A percentile compares a stretch with the other conserved stretches of the same genome.
These are phyloP conservation scores for Termitomyces sp. DNA, from an alignment of 768 basidiomycete genomes.

Conservation along the genomic window DNA sequence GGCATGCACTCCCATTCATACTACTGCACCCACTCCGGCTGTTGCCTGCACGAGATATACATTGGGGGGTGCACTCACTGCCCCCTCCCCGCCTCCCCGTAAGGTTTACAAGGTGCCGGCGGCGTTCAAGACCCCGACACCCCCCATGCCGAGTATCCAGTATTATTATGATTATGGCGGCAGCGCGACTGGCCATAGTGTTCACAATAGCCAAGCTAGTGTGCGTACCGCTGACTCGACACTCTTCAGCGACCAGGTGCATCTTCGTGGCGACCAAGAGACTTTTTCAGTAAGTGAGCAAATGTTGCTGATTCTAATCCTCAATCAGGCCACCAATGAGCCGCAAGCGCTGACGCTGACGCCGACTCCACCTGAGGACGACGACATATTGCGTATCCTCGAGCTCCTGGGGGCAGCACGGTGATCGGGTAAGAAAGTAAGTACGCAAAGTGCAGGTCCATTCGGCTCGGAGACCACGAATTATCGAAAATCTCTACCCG, in stretches of 20 bases:
- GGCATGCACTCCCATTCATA: background rate
- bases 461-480: background rate
- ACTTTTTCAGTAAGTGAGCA: too few species aligned
- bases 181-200: too few species aligned
- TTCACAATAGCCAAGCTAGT: too few species aligned
- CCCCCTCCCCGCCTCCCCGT: background rate
- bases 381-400: too few species aligned
- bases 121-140: background rate
- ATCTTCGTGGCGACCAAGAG: too few species aligned
- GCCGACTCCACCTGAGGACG: background rate
- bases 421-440: too few species aligned
- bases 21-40: background rate
- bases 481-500: too few species aligned
- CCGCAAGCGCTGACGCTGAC: background rate
- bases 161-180: background rate
- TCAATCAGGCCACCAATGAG: too few species aligned
- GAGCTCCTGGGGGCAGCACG: too few species aligned
- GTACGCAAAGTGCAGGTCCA: background rate
- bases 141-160: background rate
- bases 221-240: too few species aligned
- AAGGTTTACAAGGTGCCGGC: background rate
- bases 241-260: background rate
- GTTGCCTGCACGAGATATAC: background rate
- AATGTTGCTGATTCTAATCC: too few species aligned
- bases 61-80: background rate